These are phyloP conservation scores for Lasiosphaeriaceae sp. DNA, from an alignment of 495 filamentous ascomycete genomes.

Conservation along the genomic window DNA sequence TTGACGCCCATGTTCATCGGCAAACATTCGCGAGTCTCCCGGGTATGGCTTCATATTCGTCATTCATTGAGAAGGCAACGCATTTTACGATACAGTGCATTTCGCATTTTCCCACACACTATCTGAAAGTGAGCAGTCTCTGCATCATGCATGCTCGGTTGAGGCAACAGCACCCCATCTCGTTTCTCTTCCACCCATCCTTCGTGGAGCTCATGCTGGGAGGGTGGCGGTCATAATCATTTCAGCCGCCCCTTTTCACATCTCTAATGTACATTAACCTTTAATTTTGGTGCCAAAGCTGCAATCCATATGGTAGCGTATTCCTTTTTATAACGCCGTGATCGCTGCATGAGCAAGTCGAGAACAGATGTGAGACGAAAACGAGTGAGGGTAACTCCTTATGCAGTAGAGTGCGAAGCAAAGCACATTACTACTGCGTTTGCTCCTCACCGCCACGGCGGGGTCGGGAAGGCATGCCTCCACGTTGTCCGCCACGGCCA, in stretches of 20 bases:
- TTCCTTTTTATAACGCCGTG: constrained; percentile 23
- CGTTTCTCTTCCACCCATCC: not conserved
- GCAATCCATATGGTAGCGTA: constrained; percentile 13
- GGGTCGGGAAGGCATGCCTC: constrained; percentile 13
- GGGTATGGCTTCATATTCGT: too few species aligned
- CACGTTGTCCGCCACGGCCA: constrained; percentile 35
- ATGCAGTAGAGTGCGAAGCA: not conserved
- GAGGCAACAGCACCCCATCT: not conserved
- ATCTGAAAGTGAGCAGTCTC: not conserved
- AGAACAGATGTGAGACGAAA: constrained; percentile 17
- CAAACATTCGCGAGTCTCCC: too few species aligned
- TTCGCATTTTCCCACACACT: not conserved
- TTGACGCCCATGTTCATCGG: too few species aligned
- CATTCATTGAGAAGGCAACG: constrained; percentile 3
- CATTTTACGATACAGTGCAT: not conserved
- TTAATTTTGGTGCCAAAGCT: constrained; percentile 7
- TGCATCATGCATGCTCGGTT: not conserved
- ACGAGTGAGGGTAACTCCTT: constrained; percentile 6
- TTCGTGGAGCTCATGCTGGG: not conserved
- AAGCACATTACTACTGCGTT: constrained; percentile 12
- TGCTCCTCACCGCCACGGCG: constrained; percentile 21
- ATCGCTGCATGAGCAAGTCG: constrained; percentile 8
- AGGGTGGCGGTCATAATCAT: not conserved
- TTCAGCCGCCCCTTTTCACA: not conserved
- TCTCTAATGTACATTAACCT: constrained; percentile 16